phyloP scores from a whole-genome alignment of 2,329 filamentous ascomycete genomes.

The Cytospora chrysosperma region DNA sequence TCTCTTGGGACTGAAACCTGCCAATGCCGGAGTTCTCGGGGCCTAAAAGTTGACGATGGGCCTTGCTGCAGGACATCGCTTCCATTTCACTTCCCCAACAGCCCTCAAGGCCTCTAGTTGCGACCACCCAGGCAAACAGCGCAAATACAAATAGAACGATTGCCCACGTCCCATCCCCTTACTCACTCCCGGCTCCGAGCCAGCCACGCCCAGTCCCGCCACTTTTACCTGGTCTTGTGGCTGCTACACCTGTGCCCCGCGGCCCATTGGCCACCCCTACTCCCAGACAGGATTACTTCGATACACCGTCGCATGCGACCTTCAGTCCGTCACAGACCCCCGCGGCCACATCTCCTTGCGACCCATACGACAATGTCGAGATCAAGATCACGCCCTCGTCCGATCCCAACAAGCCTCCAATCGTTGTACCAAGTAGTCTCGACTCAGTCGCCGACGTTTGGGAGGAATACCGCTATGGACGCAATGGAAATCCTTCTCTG shows the following conservation, averaged over 20 bases:
- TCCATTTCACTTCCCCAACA: not conserved
- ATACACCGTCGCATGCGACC: not conserved
- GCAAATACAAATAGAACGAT: not conserved
- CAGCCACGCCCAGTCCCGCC: slow-evolving; percentile 1
- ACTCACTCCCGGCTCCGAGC: not conserved
- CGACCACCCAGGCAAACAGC: not conserved
- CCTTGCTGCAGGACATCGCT: not conserved
- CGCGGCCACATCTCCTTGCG: not conserved
- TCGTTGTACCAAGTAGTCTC: slow-evolving; percentile 36
- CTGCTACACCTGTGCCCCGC: not conserved
- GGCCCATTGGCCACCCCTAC: not conserved
- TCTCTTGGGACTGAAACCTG: too few species aligned
- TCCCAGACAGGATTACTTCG: slow-evolving; percentile 3
- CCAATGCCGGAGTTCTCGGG: not conserved
- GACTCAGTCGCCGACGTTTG: slow-evolving; percentile 39
- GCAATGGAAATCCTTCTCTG: slow-evolving; percentile 37
- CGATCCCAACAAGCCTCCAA: slow-evolving; percentile 31
- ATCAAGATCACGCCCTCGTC: slow-evolving; percentile 15
- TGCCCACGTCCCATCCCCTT: not conserved
- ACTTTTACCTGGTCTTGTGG: not conserved
- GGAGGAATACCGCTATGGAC: slow-evolving; percentile 38
- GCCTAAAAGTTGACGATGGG: not conserved
- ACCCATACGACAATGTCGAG: slow-evolving; percentile 8
- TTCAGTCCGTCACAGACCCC: not conserved
- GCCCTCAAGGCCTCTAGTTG: not conserved